A percentile compares a stretch with the other conserved stretches of the same genome.
These are phyloP conservation scores for Torrubiella hemipterigena DNA, from an alignment of 2,329 filamentous ascomycete species.

Conservation along the genomic window DNA sequence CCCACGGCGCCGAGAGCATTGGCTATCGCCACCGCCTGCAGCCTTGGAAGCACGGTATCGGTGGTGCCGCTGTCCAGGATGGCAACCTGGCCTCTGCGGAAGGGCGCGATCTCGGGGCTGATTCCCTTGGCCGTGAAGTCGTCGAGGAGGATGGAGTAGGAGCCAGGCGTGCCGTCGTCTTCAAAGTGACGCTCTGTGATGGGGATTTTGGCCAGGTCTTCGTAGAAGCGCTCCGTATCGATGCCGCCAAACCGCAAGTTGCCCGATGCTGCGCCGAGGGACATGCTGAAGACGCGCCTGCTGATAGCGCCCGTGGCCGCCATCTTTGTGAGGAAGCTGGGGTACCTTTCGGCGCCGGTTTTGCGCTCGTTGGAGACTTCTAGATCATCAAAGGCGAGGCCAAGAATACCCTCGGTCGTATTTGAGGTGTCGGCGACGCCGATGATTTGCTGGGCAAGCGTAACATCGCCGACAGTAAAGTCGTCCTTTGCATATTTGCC, in stretches of 20 bases:
- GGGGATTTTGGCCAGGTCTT: constrained; percentile 26
- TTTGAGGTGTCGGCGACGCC: too few relatives aligned
- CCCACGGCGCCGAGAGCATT: neutral
- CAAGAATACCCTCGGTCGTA: too few relatives aligned
- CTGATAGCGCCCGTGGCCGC: constrained; percentile 48
- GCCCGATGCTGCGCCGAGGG: constrained; percentile 53
- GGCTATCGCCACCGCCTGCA: neutral
- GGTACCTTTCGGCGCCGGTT: constrained; percentile 34
- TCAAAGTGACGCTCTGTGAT: constrained; percentile 36
- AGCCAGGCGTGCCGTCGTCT: constrained; percentile 25
- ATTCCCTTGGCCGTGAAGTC: constrained; percentile 16
- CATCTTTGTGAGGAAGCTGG: constrained; percentile 54
- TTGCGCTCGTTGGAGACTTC: too few relatives aligned
- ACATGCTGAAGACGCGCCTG: constrained; percentile 56
- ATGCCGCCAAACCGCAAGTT: constrained; percentile 70
- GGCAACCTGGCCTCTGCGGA: neutral
- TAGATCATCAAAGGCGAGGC: too few relatives aligned
- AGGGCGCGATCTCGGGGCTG: neutral
- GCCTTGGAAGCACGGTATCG: constrained; percentile 18
- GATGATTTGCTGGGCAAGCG: too few relatives aligned
- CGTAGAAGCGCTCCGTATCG: constrained; percentile 60
- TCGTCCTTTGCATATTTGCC: too few relatives aligned
- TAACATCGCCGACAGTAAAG: too few relatives aligned
- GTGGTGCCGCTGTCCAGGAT: constrained; percentile 33
- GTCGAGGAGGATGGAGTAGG: constrained; percentile 21